phyloP scores from a whole-genome alignment of 345 rosid species.

The Eucalyptus rudis region DNA sequence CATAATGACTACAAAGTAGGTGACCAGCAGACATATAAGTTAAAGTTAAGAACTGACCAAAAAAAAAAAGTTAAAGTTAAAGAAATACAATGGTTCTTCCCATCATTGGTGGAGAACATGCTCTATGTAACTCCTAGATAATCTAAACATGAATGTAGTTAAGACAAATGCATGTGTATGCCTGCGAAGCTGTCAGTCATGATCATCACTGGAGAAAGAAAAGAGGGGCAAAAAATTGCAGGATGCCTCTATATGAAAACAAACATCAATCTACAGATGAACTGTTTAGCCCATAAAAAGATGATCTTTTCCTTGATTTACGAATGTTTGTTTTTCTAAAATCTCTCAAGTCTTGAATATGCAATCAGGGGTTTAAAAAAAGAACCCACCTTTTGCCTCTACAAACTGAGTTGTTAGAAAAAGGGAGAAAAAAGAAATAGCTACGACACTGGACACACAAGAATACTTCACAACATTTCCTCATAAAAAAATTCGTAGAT shows the following conservation, averaged over 20 bases:
- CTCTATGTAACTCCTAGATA: background rate
- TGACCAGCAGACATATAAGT: background rate
- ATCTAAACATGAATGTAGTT: background rate
- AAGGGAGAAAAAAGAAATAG: background rate
- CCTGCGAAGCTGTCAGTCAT: background rate
- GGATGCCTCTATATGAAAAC: background rate
- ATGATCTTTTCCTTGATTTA: background rate
- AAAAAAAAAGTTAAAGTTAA: background rate
- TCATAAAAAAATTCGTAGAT: background rate
- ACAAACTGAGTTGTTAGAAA: background rate
- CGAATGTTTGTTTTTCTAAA: background rate
- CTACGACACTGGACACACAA: background rate
- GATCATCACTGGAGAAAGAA: background rate
- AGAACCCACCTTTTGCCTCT: background rate
- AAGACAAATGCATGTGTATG: background rate
- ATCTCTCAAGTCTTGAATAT: background rate
- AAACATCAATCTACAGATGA: background rate
- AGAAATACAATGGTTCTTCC: background rate
- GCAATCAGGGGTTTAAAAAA: background rate
- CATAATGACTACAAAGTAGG: conserved; percentile 18
- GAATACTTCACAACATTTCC: background rate
- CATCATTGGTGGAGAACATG: background rate
- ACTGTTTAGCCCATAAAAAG: background rate
- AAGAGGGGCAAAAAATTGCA: background rate
- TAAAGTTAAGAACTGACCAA: background rate